Conservation (phyloP, 164 flowering plant species). For the Aristolochia californica region DNA sequence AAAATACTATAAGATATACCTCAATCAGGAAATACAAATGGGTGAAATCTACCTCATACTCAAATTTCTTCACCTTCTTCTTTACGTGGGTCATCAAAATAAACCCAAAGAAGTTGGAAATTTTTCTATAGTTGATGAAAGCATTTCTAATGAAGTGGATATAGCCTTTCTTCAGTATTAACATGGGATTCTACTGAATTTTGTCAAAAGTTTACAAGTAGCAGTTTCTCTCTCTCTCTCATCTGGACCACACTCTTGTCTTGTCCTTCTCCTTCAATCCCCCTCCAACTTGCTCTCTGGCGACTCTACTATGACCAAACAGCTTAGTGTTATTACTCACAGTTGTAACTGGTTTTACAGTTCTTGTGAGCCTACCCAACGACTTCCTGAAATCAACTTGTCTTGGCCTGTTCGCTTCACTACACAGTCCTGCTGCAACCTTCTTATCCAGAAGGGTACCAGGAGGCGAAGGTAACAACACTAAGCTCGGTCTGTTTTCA, state of each 20-base stretch:
- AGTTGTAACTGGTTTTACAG: constrained; percentile 20
- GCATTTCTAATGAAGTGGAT: too few relatives aligned
- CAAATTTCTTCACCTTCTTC: too few relatives aligned
- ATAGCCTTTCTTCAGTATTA: too few relatives aligned
- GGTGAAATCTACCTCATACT: too few relatives aligned
- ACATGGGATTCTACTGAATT: neutral
- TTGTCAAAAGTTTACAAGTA: neutral
- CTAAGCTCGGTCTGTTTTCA: constrained; percentile 28
- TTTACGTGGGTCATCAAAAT: too few relatives aligned
- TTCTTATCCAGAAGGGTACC: constrained; percentile 21
- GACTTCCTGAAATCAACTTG: constrained; percentile 37
- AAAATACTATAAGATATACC: too few relatives aligned
- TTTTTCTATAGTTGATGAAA: too few relatives aligned
- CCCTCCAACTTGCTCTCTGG: constrained; percentile 39
- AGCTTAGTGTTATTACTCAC: constrained; percentile 17
- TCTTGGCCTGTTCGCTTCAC: constrained; percentile 28
- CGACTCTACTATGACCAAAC: constrained; percentile 20
- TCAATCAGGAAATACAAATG: too few relatives aligned
- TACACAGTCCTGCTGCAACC: constrained; percentile 6
- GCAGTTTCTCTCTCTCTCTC: neutral
- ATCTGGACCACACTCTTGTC: constrained; percentile 63
- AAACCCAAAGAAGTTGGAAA: neutral
- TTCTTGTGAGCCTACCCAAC: constrained; percentile 31
- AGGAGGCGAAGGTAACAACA: neutral
- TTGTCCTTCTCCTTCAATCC: constrained; percentile 44